Percentiles rank a stretch among this genome's conserved stretches.
phyloP scores from a whole-genome alignment of 2,329 filamentous ascomycete species.

The Mollisiaceae sp. region DNA sequence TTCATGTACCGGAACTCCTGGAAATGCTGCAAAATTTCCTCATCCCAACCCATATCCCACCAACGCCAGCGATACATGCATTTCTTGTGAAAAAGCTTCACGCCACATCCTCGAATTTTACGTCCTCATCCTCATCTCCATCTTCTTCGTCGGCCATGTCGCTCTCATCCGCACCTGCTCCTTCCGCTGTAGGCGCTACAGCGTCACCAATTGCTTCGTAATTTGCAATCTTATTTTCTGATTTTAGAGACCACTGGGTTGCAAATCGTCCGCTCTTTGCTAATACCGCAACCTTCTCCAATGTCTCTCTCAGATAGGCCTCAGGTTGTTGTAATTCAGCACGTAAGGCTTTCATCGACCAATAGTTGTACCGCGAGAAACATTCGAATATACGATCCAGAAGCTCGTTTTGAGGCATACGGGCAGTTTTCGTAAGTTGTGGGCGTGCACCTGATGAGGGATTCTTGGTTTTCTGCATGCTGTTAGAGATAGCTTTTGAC shows the following conservation, averaged over 20 bases:
- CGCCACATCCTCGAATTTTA: slow-evolving; percentile 81
- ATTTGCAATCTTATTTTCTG: slow-evolving; percentile 65
- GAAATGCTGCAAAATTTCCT: slow-evolving; percentile 8
- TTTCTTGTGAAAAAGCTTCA: slow-evolving; percentile 2
- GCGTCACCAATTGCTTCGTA: slow-evolving; percentile 58
- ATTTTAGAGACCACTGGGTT: slow-evolving; percentile 82
- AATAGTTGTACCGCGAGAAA: slow-evolving; percentile 88
- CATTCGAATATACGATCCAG: slow-evolving; percentile 82
- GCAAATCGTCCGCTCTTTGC: slow-evolving; percentile 85
- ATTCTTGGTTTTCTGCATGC: slow-evolving; percentile 54
- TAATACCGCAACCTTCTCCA: slow-evolving; percentile 82
- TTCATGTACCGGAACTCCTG: not conserved
- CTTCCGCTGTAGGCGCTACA: slow-evolving; percentile 52
- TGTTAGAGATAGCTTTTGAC: slow-evolving; percentile 17
- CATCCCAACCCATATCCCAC: slow-evolving; percentile 4
- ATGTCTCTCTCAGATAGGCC: slow-evolving; percentile 83
- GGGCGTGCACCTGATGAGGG: slow-evolving; percentile 63
- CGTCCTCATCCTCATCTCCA: slow-evolving; percentile 68
- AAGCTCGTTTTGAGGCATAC: slow-evolving; percentile 87
- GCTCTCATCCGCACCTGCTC: slow-evolving; percentile 52
- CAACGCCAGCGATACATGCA: slow-evolving; percentile 5
- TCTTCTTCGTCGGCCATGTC: slow-evolving; percentile 66
- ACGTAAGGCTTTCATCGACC: slow-evolving; percentile 89
- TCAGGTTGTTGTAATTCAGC: slow-evolving; percentile 83
- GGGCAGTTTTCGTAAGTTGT: slow-evolving; percentile 82